These are phyloP conservation scores for Melanogaster broomeanus DNA, from an alignment of 768 basidiomycete genomes.

Conservation along the genomic window DNA sequence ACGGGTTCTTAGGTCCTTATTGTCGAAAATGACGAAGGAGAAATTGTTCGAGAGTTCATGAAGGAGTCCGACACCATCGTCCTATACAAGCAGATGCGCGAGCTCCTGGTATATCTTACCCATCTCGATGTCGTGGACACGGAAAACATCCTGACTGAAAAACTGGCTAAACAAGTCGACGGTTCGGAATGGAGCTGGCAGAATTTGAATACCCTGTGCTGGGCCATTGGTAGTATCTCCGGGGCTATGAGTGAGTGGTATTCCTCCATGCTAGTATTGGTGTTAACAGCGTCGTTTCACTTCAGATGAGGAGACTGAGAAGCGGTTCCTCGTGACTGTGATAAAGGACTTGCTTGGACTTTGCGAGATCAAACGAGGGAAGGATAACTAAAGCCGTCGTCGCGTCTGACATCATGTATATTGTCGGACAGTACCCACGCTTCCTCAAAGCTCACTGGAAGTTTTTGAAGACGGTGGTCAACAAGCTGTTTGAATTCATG, in stretches of 20 bases:
- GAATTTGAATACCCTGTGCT: conserved; percentile 97
- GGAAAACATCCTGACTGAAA: conserved; percentile 96
- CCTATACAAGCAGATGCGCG: conserved; percentile 98
- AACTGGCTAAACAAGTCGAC: conserved; percentile 95
- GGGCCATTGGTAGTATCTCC: conserved; percentile 99
- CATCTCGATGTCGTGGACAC: conserved; percentile 96
- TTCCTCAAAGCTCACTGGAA: conserved; percentile 99
- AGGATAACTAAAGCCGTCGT: conserved; percentile 99
- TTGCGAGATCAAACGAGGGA: conserved; percentile 97
- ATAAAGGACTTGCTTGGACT: conserved; percentile 98
- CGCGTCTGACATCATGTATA: conserved; percentile 96
- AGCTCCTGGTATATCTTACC: conserved; percentile 95
- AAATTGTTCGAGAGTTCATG: conserved; percentile 99
- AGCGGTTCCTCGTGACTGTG: conserved; percentile 97
- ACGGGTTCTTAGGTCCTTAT: conserved; percentile 74
- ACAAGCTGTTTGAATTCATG: conserved; percentile 99
- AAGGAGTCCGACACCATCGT: conserved; percentile 98
- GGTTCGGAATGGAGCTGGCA: conserved; percentile 99
- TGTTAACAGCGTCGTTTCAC: background rate
- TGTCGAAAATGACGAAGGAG: conserved; percentile 99
- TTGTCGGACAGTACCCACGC: conserved; percentile 98
- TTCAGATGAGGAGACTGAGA: conserved; percentile 96
- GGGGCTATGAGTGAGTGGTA: conserved; percentile 91
- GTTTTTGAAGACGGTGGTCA: conserved; percentile 99
- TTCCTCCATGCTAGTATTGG: background rate